Conservation (phyloP, 495 filamentous ascomycete genomes). For the Schizothecium vesticola region DNA sequence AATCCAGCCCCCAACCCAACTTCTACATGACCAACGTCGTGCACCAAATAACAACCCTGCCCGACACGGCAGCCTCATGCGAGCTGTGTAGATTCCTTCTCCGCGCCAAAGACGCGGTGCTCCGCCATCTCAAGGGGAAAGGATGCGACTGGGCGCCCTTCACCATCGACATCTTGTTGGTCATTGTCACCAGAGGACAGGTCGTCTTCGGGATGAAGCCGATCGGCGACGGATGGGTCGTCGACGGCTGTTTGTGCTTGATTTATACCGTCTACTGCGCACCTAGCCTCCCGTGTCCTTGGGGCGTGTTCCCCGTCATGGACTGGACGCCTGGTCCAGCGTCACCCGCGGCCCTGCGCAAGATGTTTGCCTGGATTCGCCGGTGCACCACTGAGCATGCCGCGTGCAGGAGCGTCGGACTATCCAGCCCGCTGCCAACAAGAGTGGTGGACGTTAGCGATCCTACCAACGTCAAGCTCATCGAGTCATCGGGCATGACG, state of each 20-base stretch:
- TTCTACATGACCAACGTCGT: no score
- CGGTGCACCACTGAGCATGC: background rate
- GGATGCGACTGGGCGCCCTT: slow-evolving; percentile 2
- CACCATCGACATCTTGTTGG: background rate
- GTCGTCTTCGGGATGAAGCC: background rate
- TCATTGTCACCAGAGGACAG: background rate
- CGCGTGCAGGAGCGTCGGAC: background rate
- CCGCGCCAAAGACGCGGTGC: background rate
- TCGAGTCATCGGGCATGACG: background rate
- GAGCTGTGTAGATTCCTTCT: no score
- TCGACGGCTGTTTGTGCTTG: background rate
- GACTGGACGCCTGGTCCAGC: background rate
- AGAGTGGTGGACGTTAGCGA: background rate
- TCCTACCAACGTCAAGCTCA: no score
- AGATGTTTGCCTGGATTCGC: background rate
- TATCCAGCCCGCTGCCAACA: background rate
- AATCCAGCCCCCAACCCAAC: no score
- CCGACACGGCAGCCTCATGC: no score
- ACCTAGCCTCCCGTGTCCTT: background rate
- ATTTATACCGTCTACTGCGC: background rate
- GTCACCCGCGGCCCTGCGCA: background rate
- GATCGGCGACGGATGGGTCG: background rate
- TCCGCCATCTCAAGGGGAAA: background rate
- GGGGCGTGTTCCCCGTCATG: background rate
- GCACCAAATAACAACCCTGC: no score